These are phyloP conservation scores for Podaxis pistillaris DNA, from an alignment of 768 basidiomycete species.

Conservation along the genomic window DNA sequence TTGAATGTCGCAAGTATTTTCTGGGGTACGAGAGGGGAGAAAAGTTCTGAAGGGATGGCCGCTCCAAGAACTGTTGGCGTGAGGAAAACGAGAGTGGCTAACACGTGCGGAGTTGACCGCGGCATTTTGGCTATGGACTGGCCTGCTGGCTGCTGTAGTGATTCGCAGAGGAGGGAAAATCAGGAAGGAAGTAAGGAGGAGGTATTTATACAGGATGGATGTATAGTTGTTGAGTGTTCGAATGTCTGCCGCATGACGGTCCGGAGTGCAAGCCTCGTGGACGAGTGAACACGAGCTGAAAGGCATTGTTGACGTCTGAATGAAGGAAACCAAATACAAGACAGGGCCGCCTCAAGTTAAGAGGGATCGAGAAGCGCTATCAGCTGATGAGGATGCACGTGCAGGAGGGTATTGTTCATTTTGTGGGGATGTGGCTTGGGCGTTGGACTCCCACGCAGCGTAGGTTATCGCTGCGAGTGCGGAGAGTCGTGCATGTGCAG, in stretches of 20 bases:
- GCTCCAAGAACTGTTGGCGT: conserved; percentile 14
- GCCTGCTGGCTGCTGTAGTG: neutral
- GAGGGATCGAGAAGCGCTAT: conserved; percentile 13
- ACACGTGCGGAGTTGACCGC: neutral
- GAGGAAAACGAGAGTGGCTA: conserved; percentile 5
- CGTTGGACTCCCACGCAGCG: neutral
- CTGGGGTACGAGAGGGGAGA: conserved; percentile 53
- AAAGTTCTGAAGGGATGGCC: conserved; percentile 45
- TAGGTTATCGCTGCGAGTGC: neutral
- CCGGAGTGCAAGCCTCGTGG: neutral
- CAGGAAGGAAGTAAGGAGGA: neutral
- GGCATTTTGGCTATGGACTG: conserved; percentile 4
- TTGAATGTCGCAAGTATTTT: conserved; percentile 60
- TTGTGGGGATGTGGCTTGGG: neutral
- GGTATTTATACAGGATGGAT: neutral
- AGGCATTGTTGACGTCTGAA: neutral
- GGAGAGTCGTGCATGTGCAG: too few species aligned
- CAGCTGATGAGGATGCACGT: conserved; percentile 15
- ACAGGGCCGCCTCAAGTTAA: neutral
- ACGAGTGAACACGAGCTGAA: neutral
- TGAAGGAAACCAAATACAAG: neutral
- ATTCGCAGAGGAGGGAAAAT: neutral
- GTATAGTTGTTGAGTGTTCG: neutral
- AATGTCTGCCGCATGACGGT: neutral
- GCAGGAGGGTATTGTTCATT: neutral